Base-by-base conservation (phyloP, 495 filamentous ascomycete species). In the Penicillium maclennaniae region DNA sequence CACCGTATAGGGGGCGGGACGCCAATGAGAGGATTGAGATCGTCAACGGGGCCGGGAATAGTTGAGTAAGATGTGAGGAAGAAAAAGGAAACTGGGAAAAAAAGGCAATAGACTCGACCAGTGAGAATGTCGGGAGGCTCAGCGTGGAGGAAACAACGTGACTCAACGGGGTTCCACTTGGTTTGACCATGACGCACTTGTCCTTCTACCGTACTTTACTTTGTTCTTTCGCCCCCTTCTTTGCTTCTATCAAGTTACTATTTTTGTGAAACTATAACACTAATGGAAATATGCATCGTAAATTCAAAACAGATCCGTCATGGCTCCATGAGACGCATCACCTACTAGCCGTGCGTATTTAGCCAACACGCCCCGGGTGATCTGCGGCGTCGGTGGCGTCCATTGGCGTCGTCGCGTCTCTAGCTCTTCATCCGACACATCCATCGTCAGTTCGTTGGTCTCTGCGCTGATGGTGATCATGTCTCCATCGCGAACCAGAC, bases 311-410 rank as follows among this genome's bases (percentile, higher is more conserved):
- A 77, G 55, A 69, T 81, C 78, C 12, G 78, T 81, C 74, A 81
- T 74, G n/a, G 74, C 81, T 45, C 86, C 86, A 61, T 85, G 80
- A 63, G 83, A 87, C 43, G 86, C 86, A 78, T 89, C 86, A 25
- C 84, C 83, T 7, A 89, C 86, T 60, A 89, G 63, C 34, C 70
- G 66, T 34, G 87, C 89, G 75, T 97, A 98, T 78, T 98, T 98
- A 10, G 89, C 92, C 70, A 98, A 63, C 44, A 85, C 86, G 43
- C 93, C 93, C 34, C 93, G 82, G 56, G 87, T 90, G n/a, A 92
- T 88, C 62, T 78, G 79, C 62, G 83, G 79, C 58, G 70, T 75
- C 6, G 90, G 91, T 50, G 83, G 75, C 60, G 78, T 86, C 93
- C 93, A 98, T 53, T 69, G 74, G 51, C 74, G 77, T 62, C 84